Conservation (phyloP, 202 grass and related monocot species). For the Schoenoplectus triqueter region DNA sequence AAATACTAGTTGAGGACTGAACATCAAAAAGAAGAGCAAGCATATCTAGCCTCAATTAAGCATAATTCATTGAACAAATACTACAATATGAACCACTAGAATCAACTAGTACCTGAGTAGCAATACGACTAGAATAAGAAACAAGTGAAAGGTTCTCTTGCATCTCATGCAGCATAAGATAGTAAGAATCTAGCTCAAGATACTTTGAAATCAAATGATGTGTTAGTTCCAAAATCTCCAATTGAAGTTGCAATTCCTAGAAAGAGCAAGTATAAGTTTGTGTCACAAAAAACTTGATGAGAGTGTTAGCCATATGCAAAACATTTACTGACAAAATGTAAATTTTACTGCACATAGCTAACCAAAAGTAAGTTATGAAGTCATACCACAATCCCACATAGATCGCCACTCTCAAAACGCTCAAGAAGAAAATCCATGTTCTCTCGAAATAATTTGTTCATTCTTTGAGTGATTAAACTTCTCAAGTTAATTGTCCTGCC, state of each 20-base stretch:
- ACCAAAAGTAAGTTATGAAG: not conserved
- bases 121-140: constrained; percentile 93
- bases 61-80: constrained; percentile 29
- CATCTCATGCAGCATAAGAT: constrained; percentile 92
- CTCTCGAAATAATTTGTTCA: constrained; percentile 95
- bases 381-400: constrained; percentile 91
- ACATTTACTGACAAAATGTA: not conserved
- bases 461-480: constrained; percentile 93
- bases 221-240: constrained; percentile 96
- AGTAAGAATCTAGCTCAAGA: constrained; percentile 94
- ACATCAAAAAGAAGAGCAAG: constrained; percentile 33
- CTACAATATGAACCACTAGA: constrained; percentile 34
- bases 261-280: constrained; percentile 39
- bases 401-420: constrained; percentile 82
- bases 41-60: constrained; percentile 38
- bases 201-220: constrained; percentile 82
- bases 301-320: not conserved
- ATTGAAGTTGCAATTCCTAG: constrained; percentile 84
- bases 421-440: constrained; percentile 96
- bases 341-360: not conserved
- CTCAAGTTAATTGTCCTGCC: constrained; percentile 93
- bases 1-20: constrained; percentile 26
- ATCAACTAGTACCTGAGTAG: constrained; percentile 71
- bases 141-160: constrained; percentile 97
- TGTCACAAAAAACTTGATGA: not conserved